phyloP scores from a whole-genome alignment of 352 stramenopile species.

The Pythium brachiatum region DNA sequence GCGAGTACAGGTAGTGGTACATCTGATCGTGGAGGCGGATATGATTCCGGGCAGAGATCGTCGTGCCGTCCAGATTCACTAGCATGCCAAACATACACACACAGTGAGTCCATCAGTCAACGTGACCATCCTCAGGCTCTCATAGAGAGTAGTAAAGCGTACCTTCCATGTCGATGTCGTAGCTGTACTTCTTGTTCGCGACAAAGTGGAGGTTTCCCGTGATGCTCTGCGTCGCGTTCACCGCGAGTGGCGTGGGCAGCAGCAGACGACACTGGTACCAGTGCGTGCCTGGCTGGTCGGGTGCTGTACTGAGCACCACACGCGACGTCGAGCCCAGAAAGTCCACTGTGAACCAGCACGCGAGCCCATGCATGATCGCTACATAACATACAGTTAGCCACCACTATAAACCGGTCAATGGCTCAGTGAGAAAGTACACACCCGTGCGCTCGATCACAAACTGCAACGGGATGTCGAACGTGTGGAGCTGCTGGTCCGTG shows the following conservation, averaged over 20 bases:
- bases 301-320: constrained; percentile 86
- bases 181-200: constrained; percentile 96
- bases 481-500: constrained; percentile 73
- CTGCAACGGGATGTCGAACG: constrained; percentile 90
- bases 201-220: constrained; percentile 88
- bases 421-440: constrained; percentile 15
- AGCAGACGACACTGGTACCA: constrained; percentile 95
- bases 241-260: constrained; percentile 87
- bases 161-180: constrained; percentile 91
- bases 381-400: not conserved
- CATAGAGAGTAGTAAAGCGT: constrained; percentile 5
- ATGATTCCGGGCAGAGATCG: constrained; percentile 77
- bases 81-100: not conserved
- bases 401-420: not conserved
- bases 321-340: constrained; percentile 89
- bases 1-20: constrained; percentile 91
- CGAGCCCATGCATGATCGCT: constrained; percentile 95
- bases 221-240: constrained; percentile 90
- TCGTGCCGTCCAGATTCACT: constrained; percentile 88
- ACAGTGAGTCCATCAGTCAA: not conserved
- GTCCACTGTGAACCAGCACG: constrained; percentile 99
- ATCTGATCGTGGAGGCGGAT: constrained; percentile 94
- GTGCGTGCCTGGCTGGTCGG: constrained; percentile 68
- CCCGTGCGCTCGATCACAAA: constrained; percentile 87
- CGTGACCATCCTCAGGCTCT: not conserved